Evolutionary conservation across 768 basidiomycete species (phyloP).

Genomic region (Russula vinacea): DNA sequence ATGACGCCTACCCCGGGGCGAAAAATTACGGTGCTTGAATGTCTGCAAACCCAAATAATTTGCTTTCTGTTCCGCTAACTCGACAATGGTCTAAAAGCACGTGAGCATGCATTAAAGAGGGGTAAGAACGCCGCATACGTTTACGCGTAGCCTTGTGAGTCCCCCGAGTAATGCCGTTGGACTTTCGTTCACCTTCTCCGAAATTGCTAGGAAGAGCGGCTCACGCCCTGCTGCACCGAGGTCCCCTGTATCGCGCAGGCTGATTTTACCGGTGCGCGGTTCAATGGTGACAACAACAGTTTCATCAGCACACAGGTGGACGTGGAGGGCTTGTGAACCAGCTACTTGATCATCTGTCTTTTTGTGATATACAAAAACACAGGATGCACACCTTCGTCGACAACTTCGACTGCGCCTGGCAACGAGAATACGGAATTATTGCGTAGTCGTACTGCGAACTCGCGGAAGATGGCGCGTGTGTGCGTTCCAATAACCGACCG

Average conservation of each 20-base stretch:
- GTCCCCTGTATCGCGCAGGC: slow-evolving; percentile 76
- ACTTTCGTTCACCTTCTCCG: slow-evolving; percentile 65
- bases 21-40: slow-evolving; percentile 65
- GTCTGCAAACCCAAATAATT: slow-evolving; percentile 77
- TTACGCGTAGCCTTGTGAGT: slow-evolving; percentile 56
- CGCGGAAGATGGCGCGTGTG: slow-evolving; percentile 55
- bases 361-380: background rate
- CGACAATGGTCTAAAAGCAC: slow-evolving; percentile 67
- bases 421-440: slow-evolving; percentile 58
- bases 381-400: slow-evolving; percentile 49
- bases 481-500: slow-evolving; percentile 62
- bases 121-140: slow-evolving; percentile 44
- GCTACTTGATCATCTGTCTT: slow-evolving; percentile 38
- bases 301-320: slow-evolving; percentile 74
- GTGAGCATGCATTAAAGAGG: background rate
- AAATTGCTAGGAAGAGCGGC: slow-evolving; percentile 56
- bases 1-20: slow-evolving; percentile 51
- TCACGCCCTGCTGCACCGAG: slow-evolving; percentile 71
- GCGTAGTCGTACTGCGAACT: slow-evolving; percentile 55
- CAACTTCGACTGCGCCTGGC: slow-evolving; percentile 55
- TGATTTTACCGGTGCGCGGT: slow-evolving; percentile 72
- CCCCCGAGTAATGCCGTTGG: slow-evolving; percentile 57
- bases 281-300: slow-evolving; percentile 76
- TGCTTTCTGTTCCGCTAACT: slow-evolving; percentile 82
- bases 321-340: slow-evolving; percentile 54